phyloP scores from a whole-genome alignment of 805 yeast genomes.

The Lipomyces mesembrius region DNA sequence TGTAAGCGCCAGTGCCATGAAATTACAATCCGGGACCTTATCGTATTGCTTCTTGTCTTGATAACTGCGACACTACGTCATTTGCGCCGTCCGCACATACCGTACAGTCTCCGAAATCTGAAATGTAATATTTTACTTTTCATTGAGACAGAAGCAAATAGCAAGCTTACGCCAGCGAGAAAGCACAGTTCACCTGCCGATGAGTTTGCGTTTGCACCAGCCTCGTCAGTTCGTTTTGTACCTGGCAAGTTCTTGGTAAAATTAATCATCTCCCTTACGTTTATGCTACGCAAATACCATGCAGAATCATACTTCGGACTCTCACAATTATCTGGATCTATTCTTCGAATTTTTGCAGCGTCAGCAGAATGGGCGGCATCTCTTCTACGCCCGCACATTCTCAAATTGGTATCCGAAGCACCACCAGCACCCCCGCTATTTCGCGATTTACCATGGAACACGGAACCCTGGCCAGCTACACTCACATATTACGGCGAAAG shows the following conservation, averaged over 20 bases:
- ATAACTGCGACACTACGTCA: background rate
- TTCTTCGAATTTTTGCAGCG: background rate
- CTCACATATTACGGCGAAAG: background rate
- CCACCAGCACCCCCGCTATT: background rate
- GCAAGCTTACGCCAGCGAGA: background rate
- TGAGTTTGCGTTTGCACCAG: background rate
- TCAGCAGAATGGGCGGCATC: background rate
- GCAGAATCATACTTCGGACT: background rate
- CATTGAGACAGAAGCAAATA: background rate
- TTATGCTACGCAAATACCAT: background rate
- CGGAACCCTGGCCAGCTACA: background rate
- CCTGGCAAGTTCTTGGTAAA: background rate
- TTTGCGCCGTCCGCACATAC: background rate
- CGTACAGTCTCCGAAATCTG: background rate
- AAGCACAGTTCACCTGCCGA: background rate
- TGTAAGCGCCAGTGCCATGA: background rate
- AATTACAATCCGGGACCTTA: background rate
- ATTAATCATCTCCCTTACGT: background rate
- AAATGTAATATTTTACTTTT: background rate
- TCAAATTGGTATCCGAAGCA: background rate
- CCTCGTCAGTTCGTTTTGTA: background rate
- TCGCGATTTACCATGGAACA: background rate
- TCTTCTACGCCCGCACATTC: background rate
- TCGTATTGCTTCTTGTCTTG: background rate
- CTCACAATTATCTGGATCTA: background rate